These are phyloP conservation scores for Dioscorea cayenensis DNA, from an alignment of 116 monocot species.

Conservation along the genomic window DNA sequence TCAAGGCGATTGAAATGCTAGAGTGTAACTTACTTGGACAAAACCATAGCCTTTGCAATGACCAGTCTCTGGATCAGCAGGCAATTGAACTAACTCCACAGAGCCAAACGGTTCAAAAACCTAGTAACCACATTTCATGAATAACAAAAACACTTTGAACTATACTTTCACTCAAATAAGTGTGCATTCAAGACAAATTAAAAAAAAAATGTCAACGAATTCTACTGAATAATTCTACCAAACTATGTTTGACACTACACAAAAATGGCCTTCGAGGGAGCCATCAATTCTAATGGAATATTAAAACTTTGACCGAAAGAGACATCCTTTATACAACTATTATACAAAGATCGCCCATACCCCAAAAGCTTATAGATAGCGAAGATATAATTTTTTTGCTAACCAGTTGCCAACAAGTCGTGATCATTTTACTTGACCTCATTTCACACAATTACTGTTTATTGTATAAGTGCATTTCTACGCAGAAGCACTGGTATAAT, in stretches of 20 bases:
- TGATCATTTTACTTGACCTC: no score
- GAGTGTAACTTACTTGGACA: conserved; percentile 50
- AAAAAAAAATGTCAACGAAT: neutral
- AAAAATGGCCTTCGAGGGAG: neutral
- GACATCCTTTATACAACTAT: no score
- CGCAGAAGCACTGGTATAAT: no score
- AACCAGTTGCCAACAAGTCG: no score
- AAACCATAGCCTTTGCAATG: conserved; percentile 94
- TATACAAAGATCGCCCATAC: no score
- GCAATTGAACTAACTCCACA: conserved; percentile 91
- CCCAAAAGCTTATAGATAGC: no score
- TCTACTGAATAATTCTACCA: neutral
- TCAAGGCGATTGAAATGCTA: neutral
- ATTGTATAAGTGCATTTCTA: no score
- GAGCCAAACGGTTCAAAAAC: conserved; percentile 93
- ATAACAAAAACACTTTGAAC: neutral
- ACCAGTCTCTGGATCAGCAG: conserved; percentile 62
- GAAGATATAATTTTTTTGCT: no score
- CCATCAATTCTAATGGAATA: no score
- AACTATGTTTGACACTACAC: neutral
- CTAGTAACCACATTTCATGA: conserved; percentile 14
- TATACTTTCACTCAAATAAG: neutral
- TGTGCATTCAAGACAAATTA: neutral
- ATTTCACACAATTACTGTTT: no score
- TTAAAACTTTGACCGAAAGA: no score